Base-by-base conservation (phyloP, 139 green algal genomes). In the Spirogloea muscicola region DNA sequence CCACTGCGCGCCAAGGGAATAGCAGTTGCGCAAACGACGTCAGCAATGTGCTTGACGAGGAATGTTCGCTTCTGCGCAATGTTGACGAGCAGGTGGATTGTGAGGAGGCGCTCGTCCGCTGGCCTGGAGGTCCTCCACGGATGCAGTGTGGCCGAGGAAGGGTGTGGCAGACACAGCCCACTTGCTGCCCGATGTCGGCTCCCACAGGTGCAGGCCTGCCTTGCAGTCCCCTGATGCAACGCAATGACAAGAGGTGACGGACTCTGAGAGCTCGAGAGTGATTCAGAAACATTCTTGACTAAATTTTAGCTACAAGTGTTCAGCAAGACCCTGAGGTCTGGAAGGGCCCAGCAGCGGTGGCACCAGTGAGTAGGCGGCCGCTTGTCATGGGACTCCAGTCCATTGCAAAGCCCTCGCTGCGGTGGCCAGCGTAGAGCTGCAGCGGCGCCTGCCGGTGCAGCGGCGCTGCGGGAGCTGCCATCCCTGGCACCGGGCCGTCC, bases 381-480 rank as follows among this genome's bases (percentile, higher is more conserved):
- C 76, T 57, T 34, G 73, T 84, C 4, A 89, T 86, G 16, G 94
- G 91, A 58, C 84, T 90, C 94, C 94, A 98, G 77, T 97, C 94
- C 33, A 97, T 90, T 5, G 87, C 83, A 79, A 92, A 97, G 29
- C 94, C 94, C 86, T 99, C 94, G 5, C 64, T 77, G n/a, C 70
- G 46, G 74, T 89, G 84, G 18, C 77, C 83, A 0, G 48, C 77
- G 60, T 81, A 86, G 10, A 79, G 49, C 10, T 85, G 68, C 57
- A 71, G 70, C 0, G 79, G 82, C 3, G 68, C 62, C 62, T 82
- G 78, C 44, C 55, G 70, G 29, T 6, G 49, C 55, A 72, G 34
- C 39, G n/a, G 55, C n/a, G n/a, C n/a, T n/a, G n/a, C n/a, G n/a
- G n/a, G n/a, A n/a, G n/a, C n/a, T n/a, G n/a, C n/a, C n/a, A n/a